phyloP scores from a whole-genome alignment of 805 yeast genomes.

The Saccharomycopsis fermentans region DNA sequence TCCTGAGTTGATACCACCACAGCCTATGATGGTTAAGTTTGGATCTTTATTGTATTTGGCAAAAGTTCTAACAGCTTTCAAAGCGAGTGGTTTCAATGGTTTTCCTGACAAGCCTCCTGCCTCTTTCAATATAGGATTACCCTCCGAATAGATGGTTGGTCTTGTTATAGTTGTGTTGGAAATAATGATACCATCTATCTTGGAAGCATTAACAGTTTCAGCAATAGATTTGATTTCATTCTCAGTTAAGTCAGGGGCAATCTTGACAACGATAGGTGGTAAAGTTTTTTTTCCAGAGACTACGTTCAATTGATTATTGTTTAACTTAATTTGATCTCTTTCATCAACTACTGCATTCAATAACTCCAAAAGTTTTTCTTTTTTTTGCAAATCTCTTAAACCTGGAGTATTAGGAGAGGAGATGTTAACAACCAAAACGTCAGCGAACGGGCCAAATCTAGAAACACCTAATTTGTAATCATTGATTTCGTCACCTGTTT shows the following conservation, averaged over 20 bases:
- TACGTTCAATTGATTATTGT: conserved; percentile 29
- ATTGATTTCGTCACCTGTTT: conserved; percentile 78
- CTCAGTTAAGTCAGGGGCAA: conserved; percentile 87
- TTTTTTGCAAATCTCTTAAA: conserved; percentile 74
- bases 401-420: conserved; percentile 97
- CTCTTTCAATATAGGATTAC: conserved; percentile 37
- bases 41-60: conserved; percentile 63
- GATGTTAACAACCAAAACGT: conserved; percentile 81
- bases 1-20: conserved; percentile 89
- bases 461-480: conserved; percentile 83
- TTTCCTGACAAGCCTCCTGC: conserved; percentile 90
- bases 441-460: conserved; percentile 74
- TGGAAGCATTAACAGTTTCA: conserved; percentile 60
- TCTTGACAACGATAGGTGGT: conserved; percentile 82
- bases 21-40: conserved; percentile 71
- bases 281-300: conserved; percentile 21
- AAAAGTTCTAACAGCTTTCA: conserved; percentile 59
- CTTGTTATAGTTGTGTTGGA: conserved; percentile 88
- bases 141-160: conserved; percentile 49
- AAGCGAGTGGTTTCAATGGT: conserved; percentile 73
- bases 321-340: conserved; percentile 43
- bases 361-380: conserved; percentile 57
- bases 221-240: conserved; percentile 78
- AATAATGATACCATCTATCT: conserved; percentile 84
- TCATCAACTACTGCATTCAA: conserved; percentile 59